Base-by-base conservation (phyloP, 2,329 filamentous ascomycete genomes). In the Beauveria brongniartii region DNA sequence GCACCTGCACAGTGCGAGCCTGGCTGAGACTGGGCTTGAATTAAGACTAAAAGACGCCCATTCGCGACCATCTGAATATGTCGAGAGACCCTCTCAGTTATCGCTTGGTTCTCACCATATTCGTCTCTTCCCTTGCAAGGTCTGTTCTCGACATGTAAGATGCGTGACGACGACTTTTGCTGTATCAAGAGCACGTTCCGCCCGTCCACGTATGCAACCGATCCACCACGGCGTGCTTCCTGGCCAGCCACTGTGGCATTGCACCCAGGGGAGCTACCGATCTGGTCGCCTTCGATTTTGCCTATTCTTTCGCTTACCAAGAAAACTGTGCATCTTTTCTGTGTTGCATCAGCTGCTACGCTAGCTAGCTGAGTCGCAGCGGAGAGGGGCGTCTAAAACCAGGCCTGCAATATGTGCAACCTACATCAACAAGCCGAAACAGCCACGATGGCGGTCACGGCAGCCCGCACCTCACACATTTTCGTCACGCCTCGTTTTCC, bases 171-270 rank as follows among this genome's bases (percentile, higher is more conserved):
- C 44, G 30, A 57, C 55, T 50, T 3, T 28, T 37, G 34, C 24
- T 14, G 24, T 22, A 43, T 48, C 30, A n/a, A 41, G 46, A 28
- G 55, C 55, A 57, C 44, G 43, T 57, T 14, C 43, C 34, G 44
- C 28, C 44, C 30, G 20, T 50, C 44, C 24, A 57, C 22, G 55
- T 50, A 57, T 50, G 28, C 55, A 40, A 14, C 28, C 20, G 44
- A 57, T 41, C 55, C 55, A 57, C 55, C 55, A 20, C n/a, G 22
- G n/a, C 54, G 40, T 12, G 28, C 46, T 40, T 18, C 28, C 34
- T 50, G 55, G 12, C 30, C 44, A 41, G 22, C 44, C 55, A 57
- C 44, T 34, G 55, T 57, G 50, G 44, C 55, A 57, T 50, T 34
- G 20, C 44, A 43, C n/a, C n/a, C 14, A 56, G 41, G 28, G 28